Evolutionary conservation across 139 green algal genomes (phyloP).

Genomic region (Ettlia oleoabundans): DNA sequence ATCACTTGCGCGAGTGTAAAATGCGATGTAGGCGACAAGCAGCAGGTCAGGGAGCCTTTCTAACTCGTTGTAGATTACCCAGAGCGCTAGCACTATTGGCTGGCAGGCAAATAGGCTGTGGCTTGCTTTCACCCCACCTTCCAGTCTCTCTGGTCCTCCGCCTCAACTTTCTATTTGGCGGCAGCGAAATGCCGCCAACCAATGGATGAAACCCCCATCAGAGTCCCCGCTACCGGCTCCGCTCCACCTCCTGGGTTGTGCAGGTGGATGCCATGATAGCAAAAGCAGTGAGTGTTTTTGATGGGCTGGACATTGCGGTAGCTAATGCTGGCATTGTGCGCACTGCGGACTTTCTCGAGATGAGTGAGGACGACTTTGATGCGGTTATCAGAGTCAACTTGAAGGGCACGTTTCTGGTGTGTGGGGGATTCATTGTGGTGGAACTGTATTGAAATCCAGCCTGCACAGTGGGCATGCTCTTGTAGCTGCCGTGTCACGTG

Average conservation of each 20-base stretch:
- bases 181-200: too few relatives aligned
- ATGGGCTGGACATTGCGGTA: slow-evolving; percentile 67
- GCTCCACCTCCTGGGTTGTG: too few relatives aligned
- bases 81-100: too few relatives aligned
- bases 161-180: too few relatives aligned
- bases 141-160: too few relatives aligned
- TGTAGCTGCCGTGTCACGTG: too few relatives aligned
- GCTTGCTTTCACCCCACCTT: too few relatives aligned
- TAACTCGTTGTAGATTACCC: too few relatives aligned
- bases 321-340: slow-evolving; percentile 74
- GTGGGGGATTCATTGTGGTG: background rate
- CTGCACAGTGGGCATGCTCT: background rate
- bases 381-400: slow-evolving; percentile 85
- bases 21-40: slow-evolving; percentile 74
- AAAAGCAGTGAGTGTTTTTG: slow-evolving; percentile 61
- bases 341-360: slow-evolving; percentile 80
- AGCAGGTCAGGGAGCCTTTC: too few relatives aligned
- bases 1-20: slow-evolving; percentile 42
- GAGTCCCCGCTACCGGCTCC: too few relatives aligned
- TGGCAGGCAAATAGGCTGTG: too few relatives aligned
- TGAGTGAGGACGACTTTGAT: slow-evolving; percentile 86
- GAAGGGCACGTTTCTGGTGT: slow-evolving; percentile 84
- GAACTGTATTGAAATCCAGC: background rate
- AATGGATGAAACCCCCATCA: too few relatives aligned
- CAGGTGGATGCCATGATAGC: slow-evolving; percentile 68